Evolutionary conservation across 2,329 filamentous ascomycete genomes (phyloP), one percentile per base, ranked within the genome.

Genomic region (Alternaria alternata): DNA sequence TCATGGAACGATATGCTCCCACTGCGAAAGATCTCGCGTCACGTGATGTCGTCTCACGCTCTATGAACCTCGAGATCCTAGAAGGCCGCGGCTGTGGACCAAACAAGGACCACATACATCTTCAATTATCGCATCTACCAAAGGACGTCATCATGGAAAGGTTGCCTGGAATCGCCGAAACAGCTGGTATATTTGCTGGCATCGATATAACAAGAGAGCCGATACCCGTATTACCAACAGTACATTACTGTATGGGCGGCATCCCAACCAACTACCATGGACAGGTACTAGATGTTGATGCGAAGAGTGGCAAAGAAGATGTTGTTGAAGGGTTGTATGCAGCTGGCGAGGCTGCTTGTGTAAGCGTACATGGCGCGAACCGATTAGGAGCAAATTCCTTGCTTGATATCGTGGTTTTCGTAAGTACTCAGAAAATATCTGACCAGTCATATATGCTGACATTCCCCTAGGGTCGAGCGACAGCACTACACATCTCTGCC

Each of bases 211-310:
- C 81, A 14, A 79, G 76, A 64, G 74, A 84, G 60, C 81, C 82
- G 1, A 84, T 85, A 59, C 83, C 83, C 2, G 83, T 85, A 2
- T 59, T 83, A 5, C 83, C 83, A 0, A 85, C 83, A 1, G 83
- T 85, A 3, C 83, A 84, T 64, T 84, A 84, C 63, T 83, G 81
- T 62, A 84, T 84, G 82, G 82, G 82, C 20, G 82, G 82, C 24
- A 81, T 84, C 12, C 81, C 82, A 7, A 84, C 82, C 3, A 83
- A 84, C 51, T 84, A 79, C 62, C 81, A 81, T 42, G 82, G 82
- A 18, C 79, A 84, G 59, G 82, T 84, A 9, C 65, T 84, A 4
- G 75, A 79, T 48, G 73, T 83, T 2, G 51, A 59, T 9, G 38
- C 11, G 3, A 63, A 59, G 14, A 36, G 67, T 24, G 74, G 77